Conservation (phyloP, 495 filamentous ascomycete species). For the Trypethelium eluteriae region DNA sequence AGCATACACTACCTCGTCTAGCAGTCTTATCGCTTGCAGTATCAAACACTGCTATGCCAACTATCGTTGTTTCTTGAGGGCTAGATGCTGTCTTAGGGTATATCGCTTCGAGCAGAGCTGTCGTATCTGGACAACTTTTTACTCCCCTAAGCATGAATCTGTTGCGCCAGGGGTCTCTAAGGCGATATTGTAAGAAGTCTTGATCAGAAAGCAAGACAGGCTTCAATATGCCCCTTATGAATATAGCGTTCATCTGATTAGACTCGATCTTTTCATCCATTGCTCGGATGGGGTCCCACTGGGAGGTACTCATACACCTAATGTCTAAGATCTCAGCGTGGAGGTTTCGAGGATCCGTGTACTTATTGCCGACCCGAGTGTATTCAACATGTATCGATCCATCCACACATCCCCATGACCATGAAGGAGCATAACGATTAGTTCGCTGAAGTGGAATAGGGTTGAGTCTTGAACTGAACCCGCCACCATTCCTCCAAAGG, state of each 20-base stretch:
- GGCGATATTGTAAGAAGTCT: neutral
- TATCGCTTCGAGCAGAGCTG: neutral
- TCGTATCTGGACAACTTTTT: neutral
- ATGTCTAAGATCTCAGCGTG: neutral
- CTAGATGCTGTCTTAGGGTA: too few species aligned
- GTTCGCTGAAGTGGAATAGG: neutral
- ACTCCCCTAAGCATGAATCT: neutral
- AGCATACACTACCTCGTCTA: too few species aligned
- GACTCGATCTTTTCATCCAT: neutral
- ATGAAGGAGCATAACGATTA: neutral
- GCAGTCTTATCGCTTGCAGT: too few species aligned
- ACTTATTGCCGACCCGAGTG: neutral
- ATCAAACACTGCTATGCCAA: too few species aligned
- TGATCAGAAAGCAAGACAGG: neutral
- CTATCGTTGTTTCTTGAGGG: too few species aligned
- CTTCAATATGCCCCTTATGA: neutral
- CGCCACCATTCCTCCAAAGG: neutral
- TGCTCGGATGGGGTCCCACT: neutral
- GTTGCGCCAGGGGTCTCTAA: neutral
- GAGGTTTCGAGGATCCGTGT: neutral
- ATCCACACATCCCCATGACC: constrained; percentile 2
- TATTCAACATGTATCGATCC: neutral
- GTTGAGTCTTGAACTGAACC: neutral
- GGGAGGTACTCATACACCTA: neutral
- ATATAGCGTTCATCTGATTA: neutral